A percentile compares a stretch with the other conserved stretches of the same genome.
These are phyloP conservation scores for Pleurotus cornucopiae DNA, from an alignment of 768 basidiomycete species.

Conservation along the genomic window DNA sequence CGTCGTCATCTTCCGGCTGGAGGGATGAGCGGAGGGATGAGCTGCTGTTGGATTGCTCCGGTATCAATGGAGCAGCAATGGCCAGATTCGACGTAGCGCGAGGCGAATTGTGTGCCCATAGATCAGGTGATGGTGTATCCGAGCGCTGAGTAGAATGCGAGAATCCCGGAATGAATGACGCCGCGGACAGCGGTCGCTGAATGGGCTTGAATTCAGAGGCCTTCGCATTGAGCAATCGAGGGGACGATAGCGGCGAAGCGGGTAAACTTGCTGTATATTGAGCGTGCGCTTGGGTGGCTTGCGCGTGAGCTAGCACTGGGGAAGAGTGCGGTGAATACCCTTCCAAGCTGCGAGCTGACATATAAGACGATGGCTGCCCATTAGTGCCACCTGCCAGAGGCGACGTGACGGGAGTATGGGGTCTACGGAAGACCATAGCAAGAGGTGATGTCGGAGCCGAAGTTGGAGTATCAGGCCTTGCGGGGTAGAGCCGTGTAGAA, in stretches of 20 bases:
- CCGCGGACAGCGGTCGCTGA: slow-evolving; percentile 73
- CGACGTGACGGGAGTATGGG: slow-evolving; percentile 76
- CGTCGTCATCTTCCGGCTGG: slow-evolving; percentile 55
- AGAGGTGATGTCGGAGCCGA: slow-evolving; percentile 78
- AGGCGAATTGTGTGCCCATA: slow-evolving; percentile 77
- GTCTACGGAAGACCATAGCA: slow-evolving; percentile 66
- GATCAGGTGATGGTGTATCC: slow-evolving; percentile 85
- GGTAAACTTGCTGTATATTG: slow-evolving; percentile 81
- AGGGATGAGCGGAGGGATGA: slow-evolving; percentile 56
- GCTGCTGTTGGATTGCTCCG: slow-evolving; percentile 69
- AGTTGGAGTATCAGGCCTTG: slow-evolving; percentile 71
- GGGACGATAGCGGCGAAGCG: slow-evolving; percentile 80
- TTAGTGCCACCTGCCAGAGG: slow-evolving; percentile 61
- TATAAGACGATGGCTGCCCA: slow-evolving; percentile 44
- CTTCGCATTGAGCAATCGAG: slow-evolving; percentile 84
- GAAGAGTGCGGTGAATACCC: slow-evolving; percentile 64
- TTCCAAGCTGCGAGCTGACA: slow-evolving; percentile 37
- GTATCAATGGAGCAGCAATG: slow-evolving; percentile 85
- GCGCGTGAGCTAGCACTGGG: slow-evolving; percentile 56
- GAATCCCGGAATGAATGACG: slow-evolving; percentile 51
- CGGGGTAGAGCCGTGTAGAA: slow-evolving; percentile 54
- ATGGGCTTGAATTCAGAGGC: slow-evolving; percentile 87
- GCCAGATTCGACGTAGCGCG: slow-evolving; percentile 82
- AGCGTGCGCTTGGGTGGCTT: slow-evolving; percentile 48
- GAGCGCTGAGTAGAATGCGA: slow-evolving; percentile 44